phyloP scores from a whole-genome alignment of 2,329 filamentous ascomycete genomes.

The Botrytis sinoallii region DNA sequence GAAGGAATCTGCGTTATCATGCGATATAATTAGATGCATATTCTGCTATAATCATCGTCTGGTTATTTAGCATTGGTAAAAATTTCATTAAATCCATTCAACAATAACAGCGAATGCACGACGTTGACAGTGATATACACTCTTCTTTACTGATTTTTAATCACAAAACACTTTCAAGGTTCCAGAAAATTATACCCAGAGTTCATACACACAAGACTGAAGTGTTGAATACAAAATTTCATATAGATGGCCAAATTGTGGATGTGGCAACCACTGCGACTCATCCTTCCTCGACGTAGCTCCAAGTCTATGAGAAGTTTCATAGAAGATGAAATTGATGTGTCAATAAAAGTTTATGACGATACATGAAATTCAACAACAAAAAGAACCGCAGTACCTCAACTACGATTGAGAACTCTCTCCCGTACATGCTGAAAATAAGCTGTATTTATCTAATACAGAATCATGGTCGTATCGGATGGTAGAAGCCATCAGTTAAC shows the following conservation, averaged over 20 bases:
- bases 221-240: too few species aligned
- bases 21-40: background rate
- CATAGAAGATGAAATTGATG: too few species aligned
- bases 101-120: background rate
- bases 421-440: background rate
- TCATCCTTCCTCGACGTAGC: too few species aligned
- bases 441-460: background rate
- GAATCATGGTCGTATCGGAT: background rate
- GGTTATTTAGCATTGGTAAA: background rate
- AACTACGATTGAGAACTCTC: background rate
- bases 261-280: too few species aligned
- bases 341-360: background rate
- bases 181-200: too few species aligned
- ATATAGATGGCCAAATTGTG: too few species aligned
- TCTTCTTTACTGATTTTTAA: too few species aligned
- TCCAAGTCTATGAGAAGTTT: too few species aligned
- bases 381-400: background rate
- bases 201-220: too few species aligned
- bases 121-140: background rate
- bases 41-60: background rate
- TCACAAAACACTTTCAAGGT: too few species aligned
- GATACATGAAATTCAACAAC: background rate
- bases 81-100: rapidly evolving
- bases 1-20: background rate
- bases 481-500: background rate